Conservation (phyloP, 2,329 filamentous ascomycete genomes). For the Onygena corvina region DNA sequence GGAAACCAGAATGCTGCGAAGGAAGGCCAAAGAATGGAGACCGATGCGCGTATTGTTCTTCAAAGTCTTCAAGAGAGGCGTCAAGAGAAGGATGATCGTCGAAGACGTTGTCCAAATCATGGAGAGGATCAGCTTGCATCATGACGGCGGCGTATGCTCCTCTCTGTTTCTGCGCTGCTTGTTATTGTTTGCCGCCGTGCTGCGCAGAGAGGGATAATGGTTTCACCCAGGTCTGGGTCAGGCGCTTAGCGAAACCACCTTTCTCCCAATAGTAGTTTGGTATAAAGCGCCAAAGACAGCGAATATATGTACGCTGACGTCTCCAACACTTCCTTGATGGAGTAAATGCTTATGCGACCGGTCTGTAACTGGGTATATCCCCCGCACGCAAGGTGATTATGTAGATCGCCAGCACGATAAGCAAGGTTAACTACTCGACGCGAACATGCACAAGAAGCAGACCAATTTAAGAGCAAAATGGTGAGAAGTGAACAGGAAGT, state of each 20-base stretch:
- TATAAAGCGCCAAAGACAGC: not conserved
- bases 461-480: too few relatives aligned
- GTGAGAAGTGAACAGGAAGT: not conserved
- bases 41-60: constrained; percentile 32
- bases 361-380: not conserved
- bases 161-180: constrained; percentile 2
- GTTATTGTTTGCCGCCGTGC: constrained; percentile 1
- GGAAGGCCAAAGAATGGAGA: constrained; percentile 42
- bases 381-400: not conserved
- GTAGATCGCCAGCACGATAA: not conserved
- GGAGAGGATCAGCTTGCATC: constrained; percentile 16
- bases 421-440: too few relatives aligned
- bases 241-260: not conserved
- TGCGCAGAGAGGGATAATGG: not conserved
- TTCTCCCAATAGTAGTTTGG: not conserved
- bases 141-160: constrained; percentile 9
- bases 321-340: not conserved
- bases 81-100: constrained; percentile 49
- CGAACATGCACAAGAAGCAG: too few relatives aligned
- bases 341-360: not conserved
- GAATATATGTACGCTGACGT: not conserved
- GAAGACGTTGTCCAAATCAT: constrained; percentile 40
- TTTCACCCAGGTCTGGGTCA: constrained; percentile 1
- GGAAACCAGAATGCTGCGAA: constrained; percentile 53
- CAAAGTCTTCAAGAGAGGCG: constrained; percentile 52